Evolutionary conservation across 2,329 filamentous ascomycete genomes (phyloP), one percentile per base, ranked within the genome.

Genomic region (Huntiella decipiens): DNA sequence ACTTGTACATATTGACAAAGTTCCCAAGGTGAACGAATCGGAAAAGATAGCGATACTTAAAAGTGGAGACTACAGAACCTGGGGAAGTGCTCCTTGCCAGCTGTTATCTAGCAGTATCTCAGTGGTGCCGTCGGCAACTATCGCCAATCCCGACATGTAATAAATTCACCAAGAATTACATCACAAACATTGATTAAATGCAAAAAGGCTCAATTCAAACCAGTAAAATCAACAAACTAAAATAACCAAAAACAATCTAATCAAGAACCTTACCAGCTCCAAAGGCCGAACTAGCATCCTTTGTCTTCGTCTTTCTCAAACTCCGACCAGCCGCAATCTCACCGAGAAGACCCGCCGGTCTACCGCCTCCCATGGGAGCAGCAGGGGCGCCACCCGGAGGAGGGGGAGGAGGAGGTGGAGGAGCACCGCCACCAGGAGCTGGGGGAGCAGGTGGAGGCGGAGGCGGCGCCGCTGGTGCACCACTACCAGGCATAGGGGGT

Each of bases 271-370:
- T 74, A n/a, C 88, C 88, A 16, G 84, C 82, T 48, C 78, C 68
- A 44, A 77, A 61, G 44, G 83, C 72, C 41, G 55, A 62, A 61
- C 87, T 95, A 60, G 78, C 79, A 61, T 98, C 91, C 61, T 84
- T 87, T 1, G 91, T 96, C 59, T 79, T 67, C 17, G 86, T 85
- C 70, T 96, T 96, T 67, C 72, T 86, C 57, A 98, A 65, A 2
- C 76, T 62, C 61, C 62, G 86, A 38, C 91, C 88, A 51, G 75
- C 64, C 57, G 88, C 78, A 51, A 98, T 96, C 59, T 94, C 76
- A 49, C 77, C 78, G 52, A 98, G 61, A 56, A 98, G 69, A 1
- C 77, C 75, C 15, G 73, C 56, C 15, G 75, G 74, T 22, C 71
- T 66, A 13, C 43, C 52, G 35, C 53, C 54, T 17, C 62, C 60